Base-by-base conservation (phyloP, 78 protist genomes). In the Mantamonas sphyraenae region DNA sequence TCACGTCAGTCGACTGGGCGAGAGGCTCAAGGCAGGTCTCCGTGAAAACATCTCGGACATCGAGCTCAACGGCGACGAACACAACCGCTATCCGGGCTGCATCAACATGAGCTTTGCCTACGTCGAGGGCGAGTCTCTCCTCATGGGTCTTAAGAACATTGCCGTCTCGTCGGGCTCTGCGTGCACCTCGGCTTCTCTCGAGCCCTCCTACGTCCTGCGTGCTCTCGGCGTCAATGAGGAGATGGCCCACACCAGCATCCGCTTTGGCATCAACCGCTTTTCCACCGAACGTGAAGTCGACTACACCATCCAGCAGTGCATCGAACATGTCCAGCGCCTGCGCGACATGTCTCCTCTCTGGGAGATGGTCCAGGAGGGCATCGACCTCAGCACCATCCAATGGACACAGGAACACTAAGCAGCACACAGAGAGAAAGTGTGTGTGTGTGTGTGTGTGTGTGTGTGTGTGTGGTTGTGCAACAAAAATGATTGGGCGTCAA, bases 131-230 rank as follows among this genome's bases (percentile, higher is more conserved):
- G 99, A 94, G 71, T 40, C 77, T 0, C 64, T 93, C n/a, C 77
- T 96, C 39, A 91, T 94, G 98, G 96, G 89, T 3, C 83, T 92
- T 55, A 82, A 92, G 68, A 87, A 85, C 42, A 63, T 94, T 9
- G 97, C 97, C 2, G 79, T 91, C 26, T 77, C 85, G 26, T 72
- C 84, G 1, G 99, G 99, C 34, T 71, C 86, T 1, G 99, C 99
- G 4, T 96, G 99, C 83, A 96, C 99, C 24, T 78, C 90, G 33
- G 96, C 97, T 22, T 87, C 94, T 2, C 77, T 95, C 58, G 99
- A 96, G 73, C 98, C 99, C 9, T 84, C 93, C 12, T 95, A 96
- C 70, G 99, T 96, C 0, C 83, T 96, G 35, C 83, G 97, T 9
- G 92, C 97, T 0, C 81, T 93, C 19, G 95, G 95, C 34, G 84